phyloP scores from a whole-genome alignment of 768 basidiomycete species.

The Kwoniella mangroviensis region DNA sequence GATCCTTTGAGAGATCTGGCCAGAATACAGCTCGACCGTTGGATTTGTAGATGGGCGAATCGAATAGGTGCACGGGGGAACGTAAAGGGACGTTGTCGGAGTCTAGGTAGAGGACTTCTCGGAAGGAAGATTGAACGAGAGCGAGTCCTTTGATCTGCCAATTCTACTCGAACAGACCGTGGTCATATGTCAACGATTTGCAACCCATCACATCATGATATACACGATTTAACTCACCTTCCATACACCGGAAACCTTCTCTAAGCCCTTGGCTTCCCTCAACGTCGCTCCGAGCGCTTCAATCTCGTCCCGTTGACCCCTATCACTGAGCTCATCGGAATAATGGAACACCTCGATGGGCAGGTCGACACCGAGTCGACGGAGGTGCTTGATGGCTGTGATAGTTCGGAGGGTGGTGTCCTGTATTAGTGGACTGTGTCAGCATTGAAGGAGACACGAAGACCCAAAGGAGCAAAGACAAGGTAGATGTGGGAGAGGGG shows the following conservation, averaged over 20 bases:
- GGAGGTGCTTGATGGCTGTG: conserved; percentile 56
- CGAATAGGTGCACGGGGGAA: conserved; percentile 59
- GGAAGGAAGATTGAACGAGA: conserved; percentile 56
- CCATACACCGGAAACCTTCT: conserved; percentile 42
- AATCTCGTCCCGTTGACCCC: conserved; percentile 44
- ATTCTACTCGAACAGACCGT: conserved; percentile 24
- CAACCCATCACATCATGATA: neutral
- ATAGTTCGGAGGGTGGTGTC: conserved; percentile 58
- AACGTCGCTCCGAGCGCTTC: conserved; percentile 56
- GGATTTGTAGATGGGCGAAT: conserved; percentile 48
- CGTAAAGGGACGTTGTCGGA: conserved; percentile 59
- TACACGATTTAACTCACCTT: conserved; percentile 35
- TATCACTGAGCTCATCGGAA: conserved; percentile 56
- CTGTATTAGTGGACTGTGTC: conserved; percentile 10
- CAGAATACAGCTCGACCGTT: conserved; percentile 59
- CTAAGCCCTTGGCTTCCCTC: conserved; percentile 41
- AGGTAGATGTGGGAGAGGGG: neutral
- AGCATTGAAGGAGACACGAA: no score
- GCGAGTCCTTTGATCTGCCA: conserved; percentile 58
- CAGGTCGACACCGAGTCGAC: conserved; percentile 51
- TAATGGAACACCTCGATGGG: conserved; percentile 61
- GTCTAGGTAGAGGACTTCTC: conserved; percentile 28
- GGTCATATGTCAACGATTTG: neutral
- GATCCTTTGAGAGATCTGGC: conserved; percentile 61
- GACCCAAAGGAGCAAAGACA: no score